A percentile compares a stretch with the other conserved stretches of the same genome.
Evolutionary conservation across 2,329 filamentous ascomycete genomes (phyloP).

Genomic region (Fusarium nematophilum): DNA sequence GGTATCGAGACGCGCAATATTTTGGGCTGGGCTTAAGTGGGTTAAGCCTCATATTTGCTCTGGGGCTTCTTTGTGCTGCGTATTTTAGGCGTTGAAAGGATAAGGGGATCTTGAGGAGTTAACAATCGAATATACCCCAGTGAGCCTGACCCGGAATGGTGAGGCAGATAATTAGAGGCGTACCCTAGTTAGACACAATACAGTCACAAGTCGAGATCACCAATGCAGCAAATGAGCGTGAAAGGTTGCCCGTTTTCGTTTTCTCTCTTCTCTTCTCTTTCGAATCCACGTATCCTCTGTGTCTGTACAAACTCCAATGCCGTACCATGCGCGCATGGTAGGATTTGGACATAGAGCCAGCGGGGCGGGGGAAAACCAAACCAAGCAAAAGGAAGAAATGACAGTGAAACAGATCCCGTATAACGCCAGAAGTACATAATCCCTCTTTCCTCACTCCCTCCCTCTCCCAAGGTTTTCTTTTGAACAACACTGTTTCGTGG

Average conservation of each 20-base stretch:
- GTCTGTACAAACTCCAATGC: constrained; percentile 45
- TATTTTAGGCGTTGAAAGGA: constrained; percentile 32
- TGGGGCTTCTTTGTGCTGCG: constrained; percentile 29
- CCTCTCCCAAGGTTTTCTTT: constrained; percentile 8
- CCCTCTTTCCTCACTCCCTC: constrained; percentile 23
- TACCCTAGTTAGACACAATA: not conserved
- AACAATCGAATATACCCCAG: constrained; percentile 25
- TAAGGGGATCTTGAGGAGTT: constrained; percentile 1
- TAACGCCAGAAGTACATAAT: constrained; percentile 39
- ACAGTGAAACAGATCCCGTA: constrained; percentile 37
- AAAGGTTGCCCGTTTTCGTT: constrained; percentile 38
- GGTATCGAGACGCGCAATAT: constrained; percentile 41
- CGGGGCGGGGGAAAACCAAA: constrained; percentile 27
- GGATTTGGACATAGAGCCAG: constrained; percentile 37
- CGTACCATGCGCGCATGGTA: constrained; percentile 28
- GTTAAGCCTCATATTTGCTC: constrained; percentile 35
- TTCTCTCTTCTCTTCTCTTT: constrained; percentile 40
- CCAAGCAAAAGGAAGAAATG: constrained; percentile 35
- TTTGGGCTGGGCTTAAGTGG: constrained; percentile 38
- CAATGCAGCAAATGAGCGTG: constrained; percentile 12
- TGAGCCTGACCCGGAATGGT: constrained; percentile 3
- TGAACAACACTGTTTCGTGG: constrained; percentile 27
- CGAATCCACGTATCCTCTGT: constrained; percentile 40
- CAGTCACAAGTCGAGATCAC: constrained; percentile 8
- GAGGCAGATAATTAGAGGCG: not conserved